A percentile compares a stretch with the other conserved stretches of the same genome.
Conservation (phyloP, 345 rosid genomes). For the Arabis hirsuta region DNA sequence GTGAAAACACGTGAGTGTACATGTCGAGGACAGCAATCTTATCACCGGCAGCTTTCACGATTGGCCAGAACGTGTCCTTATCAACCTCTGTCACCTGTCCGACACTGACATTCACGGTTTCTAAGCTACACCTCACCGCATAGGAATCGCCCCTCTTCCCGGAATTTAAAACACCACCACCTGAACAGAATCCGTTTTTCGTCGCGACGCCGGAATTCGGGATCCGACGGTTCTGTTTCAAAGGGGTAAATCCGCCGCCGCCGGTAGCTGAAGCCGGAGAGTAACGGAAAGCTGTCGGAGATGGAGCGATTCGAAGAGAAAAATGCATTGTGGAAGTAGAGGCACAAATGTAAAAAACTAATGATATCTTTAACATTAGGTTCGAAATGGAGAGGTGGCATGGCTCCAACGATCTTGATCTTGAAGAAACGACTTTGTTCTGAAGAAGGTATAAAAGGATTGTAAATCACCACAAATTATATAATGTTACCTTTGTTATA, state of each 20-base stretch:
- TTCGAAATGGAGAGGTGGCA: too few relatives aligned
- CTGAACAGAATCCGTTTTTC: slow-evolving; percentile 1
- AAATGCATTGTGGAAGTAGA: slow-evolving; percentile 41
- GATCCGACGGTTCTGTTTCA: slow-evolving; percentile 27
- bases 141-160: slow-evolving; percentile 27
- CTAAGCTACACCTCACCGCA: slow-evolving; percentile 67
- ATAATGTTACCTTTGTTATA: too few relatives aligned
- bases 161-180: slow-evolving; percentile 7
- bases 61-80: slow-evolving; percentile 94
- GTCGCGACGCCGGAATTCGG: slow-evolving; percentile 35
- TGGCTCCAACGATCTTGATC: too few relatives aligned
- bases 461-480: too few relatives aligned
- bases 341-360: too few relatives aligned
- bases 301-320: slow-evolving; percentile 40
- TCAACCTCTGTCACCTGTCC: slow-evolving; percentile 86
- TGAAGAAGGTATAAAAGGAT: too few relatives aligned
- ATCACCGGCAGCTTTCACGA: slow-evolving; percentile 79
- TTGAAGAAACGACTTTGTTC: too few relatives aligned
- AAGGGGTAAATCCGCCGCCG: slow-evolving; percentile 3
- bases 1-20: slow-evolving; percentile 59
- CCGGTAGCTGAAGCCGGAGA: slow-evolving; percentile 38
- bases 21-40: slow-evolving; percentile 89
- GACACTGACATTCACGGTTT: slow-evolving; percentile 61
- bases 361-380: too few relatives aligned
- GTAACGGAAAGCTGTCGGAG: slow-evolving; percentile 43